Conservation (phyloP, 805 yeast genomes). For the Nakazawaea molendinolei region DNA sequence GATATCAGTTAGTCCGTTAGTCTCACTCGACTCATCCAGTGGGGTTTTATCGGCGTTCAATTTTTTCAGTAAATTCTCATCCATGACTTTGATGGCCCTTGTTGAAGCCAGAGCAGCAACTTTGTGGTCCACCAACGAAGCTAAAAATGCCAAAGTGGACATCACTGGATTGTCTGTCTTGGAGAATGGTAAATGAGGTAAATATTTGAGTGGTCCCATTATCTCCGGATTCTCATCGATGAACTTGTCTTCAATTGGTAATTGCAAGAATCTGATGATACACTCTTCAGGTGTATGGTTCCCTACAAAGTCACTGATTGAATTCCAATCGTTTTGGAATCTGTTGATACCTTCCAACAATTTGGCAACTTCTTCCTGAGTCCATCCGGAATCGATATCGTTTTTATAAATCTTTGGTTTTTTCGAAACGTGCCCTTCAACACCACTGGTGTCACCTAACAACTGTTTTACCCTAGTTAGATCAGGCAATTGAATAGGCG, state of each 20-base stretch:
- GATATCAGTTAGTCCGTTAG: constrained; percentile 24
- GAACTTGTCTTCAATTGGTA: constrained; percentile 77
- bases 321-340: constrained; percentile 71
- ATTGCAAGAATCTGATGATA: constrained; percentile 66
- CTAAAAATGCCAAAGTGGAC: constrained; percentile 84
- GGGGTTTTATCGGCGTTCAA: constrained; percentile 25
- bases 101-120: constrained; percentile 78
- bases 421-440: constrained; percentile 20
- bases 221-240: constrained; percentile 39
- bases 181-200: constrained; percentile 79
- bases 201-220: constrained; percentile 71
- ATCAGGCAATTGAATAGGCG: constrained; percentile 44
- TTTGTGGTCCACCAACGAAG: constrained; percentile 78
- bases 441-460: constrained; percentile 11
- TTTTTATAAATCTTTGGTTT: constrained; percentile 29
- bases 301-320: constrained; percentile 61
- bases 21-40: constrained; percentile 13
- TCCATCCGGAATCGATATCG: constrained; percentile 51
- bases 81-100: constrained; percentile 48
- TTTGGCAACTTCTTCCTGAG: constrained; percentile 50
- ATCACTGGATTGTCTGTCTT: constrained; percentile 89
- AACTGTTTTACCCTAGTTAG: constrained; percentile 21
- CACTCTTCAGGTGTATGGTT: constrained; percentile 72
- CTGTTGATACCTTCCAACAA: constrained; percentile 59
- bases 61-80: constrained; percentile 33